phyloP scores from a whole-genome alignment of 192 early-diverging fungal species.

The Piromyces sp. region DNA sequence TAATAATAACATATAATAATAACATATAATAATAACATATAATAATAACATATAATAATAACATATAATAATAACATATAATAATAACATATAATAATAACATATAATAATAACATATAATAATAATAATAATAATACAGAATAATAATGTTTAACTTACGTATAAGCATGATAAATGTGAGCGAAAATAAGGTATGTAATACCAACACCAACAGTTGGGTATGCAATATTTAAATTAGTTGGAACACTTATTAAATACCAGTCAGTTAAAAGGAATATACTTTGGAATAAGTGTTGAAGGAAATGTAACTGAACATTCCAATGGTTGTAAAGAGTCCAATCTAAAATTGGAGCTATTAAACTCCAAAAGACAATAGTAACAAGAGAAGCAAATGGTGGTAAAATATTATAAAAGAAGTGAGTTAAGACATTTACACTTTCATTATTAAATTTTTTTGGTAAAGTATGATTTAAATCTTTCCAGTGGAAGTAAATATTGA shows the following conservation, averaged over 20 bases:
- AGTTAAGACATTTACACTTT: not conserved
- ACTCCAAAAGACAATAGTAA: not conserved
- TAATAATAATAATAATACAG: too few relatives aligned
- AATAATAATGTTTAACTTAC: not conserved
- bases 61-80: too few relatives aligned
- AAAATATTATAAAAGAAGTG: not conserved
- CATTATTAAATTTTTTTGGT: not conserved
- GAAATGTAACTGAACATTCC: not conserved
- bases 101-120: too few relatives aligned
- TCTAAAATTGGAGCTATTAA: not conserved
- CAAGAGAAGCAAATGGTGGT: not conserved
- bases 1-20: too few relatives aligned
- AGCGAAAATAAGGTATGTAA: too few relatives aligned
- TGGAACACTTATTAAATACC: not conserved
- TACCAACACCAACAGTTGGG: not conserved
- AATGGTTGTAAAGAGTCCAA: not conserved
- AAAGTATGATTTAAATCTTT: not conserved
- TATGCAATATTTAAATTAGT: not conserved
- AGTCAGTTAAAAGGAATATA: not conserved
- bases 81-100: too few relatives aligned
- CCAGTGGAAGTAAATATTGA: not conserved
- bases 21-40: too few relatives aligned
- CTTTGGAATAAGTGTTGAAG: not conserved
- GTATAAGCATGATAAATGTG: not conserved
- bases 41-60: too few relatives aligned